Conservation (phyloP, 2,329 filamentous ascomycete species). For the Penicillium verrucosum region DNA sequence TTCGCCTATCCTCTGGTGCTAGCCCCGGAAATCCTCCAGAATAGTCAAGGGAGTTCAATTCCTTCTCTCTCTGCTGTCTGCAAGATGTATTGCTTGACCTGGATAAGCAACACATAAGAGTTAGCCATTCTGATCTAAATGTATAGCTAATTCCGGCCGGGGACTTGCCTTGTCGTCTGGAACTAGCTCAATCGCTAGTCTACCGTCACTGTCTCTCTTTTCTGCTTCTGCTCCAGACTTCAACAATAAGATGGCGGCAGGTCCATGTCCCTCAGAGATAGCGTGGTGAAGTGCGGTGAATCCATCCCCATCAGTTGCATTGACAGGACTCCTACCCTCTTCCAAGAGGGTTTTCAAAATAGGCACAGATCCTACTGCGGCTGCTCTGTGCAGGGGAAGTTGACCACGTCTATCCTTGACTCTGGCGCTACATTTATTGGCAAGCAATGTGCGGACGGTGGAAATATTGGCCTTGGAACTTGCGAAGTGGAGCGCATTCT, state of each 20-base stretch:
- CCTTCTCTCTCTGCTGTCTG: slow-evolving; percentile 80
- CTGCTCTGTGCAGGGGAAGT: slow-evolving; percentile 84
- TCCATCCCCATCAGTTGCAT: slow-evolving; percentile 77
- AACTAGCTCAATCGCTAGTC: slow-evolving; percentile 72
- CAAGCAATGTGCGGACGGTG: slow-evolving; percentile 72
- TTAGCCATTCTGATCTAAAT: slow-evolving; percentile 1
- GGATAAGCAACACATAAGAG: not conserved
- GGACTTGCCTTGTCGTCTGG: slow-evolving; percentile 74
- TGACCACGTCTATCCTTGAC: slow-evolving; percentile 85
- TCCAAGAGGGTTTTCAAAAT: slow-evolving; percentile 78
- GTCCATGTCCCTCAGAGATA: slow-evolving; percentile 61
- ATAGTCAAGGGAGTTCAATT: slow-evolving; percentile 56
- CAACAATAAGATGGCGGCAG: slow-evolving; percentile 76
- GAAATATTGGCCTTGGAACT: slow-evolving; percentile 87
- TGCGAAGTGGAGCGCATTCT: slow-evolving; percentile 89
- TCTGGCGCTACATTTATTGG: slow-evolving; percentile 71
- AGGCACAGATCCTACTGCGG: slow-evolving; percentile 82
- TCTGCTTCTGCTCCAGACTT: slow-evolving; percentile 80
- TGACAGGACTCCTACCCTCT: slow-evolving; percentile 71
- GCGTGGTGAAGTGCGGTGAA: slow-evolving; percentile 85
- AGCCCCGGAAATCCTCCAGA: not conserved
- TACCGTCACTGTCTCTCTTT: slow-evolving; percentile 70
- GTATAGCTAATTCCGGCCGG: not conserved
- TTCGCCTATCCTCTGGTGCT: not conserved
- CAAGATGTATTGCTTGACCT: slow-evolving; percentile 74